A percentile compares a stretch with the other conserved stretches of the same genome.
These are phyloP conservation scores for Aspergillus neotritici DNA, from an alignment of 2,329 filamentous ascomycete species.

Conservation along the genomic window DNA sequence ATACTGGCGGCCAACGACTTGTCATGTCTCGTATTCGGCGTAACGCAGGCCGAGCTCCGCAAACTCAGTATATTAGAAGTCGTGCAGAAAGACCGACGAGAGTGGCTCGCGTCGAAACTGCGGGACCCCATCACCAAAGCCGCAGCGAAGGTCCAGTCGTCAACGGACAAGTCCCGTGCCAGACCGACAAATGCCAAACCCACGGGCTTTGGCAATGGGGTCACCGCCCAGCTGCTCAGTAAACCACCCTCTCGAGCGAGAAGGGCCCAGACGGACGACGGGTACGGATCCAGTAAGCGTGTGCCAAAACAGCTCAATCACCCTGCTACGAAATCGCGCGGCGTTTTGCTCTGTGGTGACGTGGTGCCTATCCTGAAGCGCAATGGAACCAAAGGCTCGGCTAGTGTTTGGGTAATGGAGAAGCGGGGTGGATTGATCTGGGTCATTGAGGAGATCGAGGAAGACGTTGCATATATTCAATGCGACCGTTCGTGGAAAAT, in stretches of 20 bases:
- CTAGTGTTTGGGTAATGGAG: conserved; percentile 97
- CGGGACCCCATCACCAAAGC: conserved; percentile 56
- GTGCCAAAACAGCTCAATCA: conserved; percentile 59
- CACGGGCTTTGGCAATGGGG: conserved; percentile 67
- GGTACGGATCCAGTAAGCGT: conserved; percentile 44
- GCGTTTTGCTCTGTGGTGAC: conserved; percentile 89
- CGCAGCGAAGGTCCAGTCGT: conserved; percentile 24
- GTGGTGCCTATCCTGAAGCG: conserved; percentile 98
- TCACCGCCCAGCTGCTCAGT: conserved; percentile 81
- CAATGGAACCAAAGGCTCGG: conserved; percentile 84
- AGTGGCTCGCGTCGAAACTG: conserved; percentile 85
- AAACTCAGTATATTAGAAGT: conserved; percentile 95
- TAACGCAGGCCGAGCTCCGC: conserved; percentile 89
- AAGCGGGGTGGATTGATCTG: conserved; percentile 91
- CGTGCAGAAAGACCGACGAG: conserved; percentile 78
- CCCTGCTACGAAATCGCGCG: conserved; percentile 69
- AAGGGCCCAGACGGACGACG: conserved; percentile 55
- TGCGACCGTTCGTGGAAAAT: conserved; percentile 75
- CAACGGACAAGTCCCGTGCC: conserved; percentile 35
- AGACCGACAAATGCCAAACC: conserved; percentile 31
- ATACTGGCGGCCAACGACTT: conserved; percentile 95
- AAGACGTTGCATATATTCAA: conserved; percentile 74
- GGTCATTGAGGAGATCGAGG: conserved; percentile 96
- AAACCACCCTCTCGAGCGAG: conserved; percentile 64
- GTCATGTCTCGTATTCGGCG: conserved; percentile 96